Percentiles rank a stretch among this genome's conserved stretches.
These are phyloP conservation scores for Irpex sp. DNA, from an alignment of 1,284 basidiomycete species.

Conservation along the genomic window DNA sequence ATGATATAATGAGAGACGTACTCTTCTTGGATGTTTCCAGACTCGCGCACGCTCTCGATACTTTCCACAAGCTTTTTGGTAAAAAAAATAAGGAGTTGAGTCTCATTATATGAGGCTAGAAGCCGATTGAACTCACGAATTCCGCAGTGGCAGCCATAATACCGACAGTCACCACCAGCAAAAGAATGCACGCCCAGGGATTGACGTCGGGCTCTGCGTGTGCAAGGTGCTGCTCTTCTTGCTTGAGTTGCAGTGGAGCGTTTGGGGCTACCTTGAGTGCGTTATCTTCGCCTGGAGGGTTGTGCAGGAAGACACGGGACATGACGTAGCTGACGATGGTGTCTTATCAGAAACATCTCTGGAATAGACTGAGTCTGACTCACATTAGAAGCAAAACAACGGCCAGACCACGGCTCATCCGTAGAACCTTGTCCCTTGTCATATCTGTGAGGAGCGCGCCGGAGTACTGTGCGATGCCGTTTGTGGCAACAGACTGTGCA, in stretches of 20 bases:
- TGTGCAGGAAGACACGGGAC: slow-evolving; percentile 63
- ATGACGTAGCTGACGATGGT: slow-evolving; percentile 45
- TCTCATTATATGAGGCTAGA: background rate
- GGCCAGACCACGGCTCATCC: slow-evolving; percentile 60
- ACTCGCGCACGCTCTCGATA: slow-evolving; percentile 48
- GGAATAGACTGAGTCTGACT: slow-evolving; percentile 19
- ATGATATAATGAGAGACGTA: too few relatives aligned
- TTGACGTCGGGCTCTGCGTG: slow-evolving; percentile 51
- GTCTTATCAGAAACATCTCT: background rate
- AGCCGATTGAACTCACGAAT: slow-evolving; percentile 42
- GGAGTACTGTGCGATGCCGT: slow-evolving; percentile 12
- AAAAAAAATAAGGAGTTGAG: background rate
- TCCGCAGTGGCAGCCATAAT: slow-evolving; percentile 66
- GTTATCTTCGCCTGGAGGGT: slow-evolving; percentile 60
- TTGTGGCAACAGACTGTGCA: slow-evolving; percentile 20
- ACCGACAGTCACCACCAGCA: slow-evolving; percentile 49
- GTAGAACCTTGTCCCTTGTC: slow-evolving; percentile 43
- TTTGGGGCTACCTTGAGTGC: slow-evolving; percentile 37
- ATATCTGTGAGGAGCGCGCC: slow-evolving; percentile 34
- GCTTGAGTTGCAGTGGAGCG: slow-evolving; percentile 41
- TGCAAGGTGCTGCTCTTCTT: slow-evolving; percentile 39
- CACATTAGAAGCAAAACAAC: slow-evolving; percentile 58
- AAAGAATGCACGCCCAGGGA: slow-evolving; percentile 52
- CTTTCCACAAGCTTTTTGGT: slow-evolving; percentile 52
- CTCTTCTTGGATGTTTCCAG: slow-evolving; percentile 43